phyloP scores from a whole-genome alignment of 257 asterid genomes.

The Striga asiatica region DNA sequence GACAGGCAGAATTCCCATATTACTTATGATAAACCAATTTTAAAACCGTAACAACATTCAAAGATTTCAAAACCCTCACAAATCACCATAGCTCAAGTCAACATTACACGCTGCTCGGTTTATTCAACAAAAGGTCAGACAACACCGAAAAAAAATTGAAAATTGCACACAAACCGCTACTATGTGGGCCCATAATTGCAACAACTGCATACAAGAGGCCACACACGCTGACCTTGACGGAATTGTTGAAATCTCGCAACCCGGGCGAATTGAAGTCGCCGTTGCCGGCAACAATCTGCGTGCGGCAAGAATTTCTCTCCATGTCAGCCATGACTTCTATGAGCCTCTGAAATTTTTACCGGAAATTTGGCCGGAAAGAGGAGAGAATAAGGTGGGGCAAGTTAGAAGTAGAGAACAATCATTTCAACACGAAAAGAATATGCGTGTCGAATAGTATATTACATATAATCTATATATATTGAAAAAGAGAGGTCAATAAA shows the following conservation, averaged over 20 bases:
- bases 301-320: constrained; percentile 22
- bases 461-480: too few species aligned
- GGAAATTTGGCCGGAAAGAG: not conserved
- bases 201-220: constrained; percentile 29
- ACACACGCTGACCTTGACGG: constrained; percentile 22
- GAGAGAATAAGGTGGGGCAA: constrained; percentile 13
- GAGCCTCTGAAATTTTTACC: not conserved
- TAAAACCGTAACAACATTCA: not conserved
- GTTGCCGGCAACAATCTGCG: constrained; percentile 29
- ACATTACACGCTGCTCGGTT: not conserved
- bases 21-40: not conserved
- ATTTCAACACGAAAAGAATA: constrained; percentile 11
- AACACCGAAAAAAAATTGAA: not conserved
- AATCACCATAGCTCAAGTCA: not conserved
- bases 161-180: constrained; percentile 22
- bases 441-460: too few species aligned
- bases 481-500: too few species aligned
- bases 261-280: constrained; percentile 35
- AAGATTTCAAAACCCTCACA: not conserved
- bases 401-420: not conserved
- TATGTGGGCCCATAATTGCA: constrained; percentile 31
- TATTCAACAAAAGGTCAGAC: not conserved
- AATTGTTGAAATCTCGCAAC: constrained; percentile 19
- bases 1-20: too few species aligned
- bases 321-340: not conserved